Evolutionary conservation across 164 flowering plant genomes (phyloP), one percentile per base, ranked within the genome.

Genomic region (Vitis rotundifolia): DNA sequence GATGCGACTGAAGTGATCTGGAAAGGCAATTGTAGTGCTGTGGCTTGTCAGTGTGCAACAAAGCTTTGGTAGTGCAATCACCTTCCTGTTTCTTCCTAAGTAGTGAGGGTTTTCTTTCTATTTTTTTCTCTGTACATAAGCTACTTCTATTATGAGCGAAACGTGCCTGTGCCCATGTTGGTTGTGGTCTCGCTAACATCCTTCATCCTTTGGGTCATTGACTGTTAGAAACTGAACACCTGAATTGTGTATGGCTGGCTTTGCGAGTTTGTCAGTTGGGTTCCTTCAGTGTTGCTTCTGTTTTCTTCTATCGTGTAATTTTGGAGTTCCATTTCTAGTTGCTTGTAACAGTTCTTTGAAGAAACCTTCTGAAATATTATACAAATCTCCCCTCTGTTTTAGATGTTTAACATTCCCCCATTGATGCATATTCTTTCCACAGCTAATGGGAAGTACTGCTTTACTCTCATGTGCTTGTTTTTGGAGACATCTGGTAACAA

Each of bases 81-180:
- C 22, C 55, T 26, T 26, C 22, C 31, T 53, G 18, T 47, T 12
- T 54, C 55, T 16, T 18, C 50, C 49, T 54, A 31, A 66, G 69
- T 66, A 28, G 60, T 31, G 54, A 53, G 44, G 55, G 11, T 55
- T 18, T 11, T 53, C n/a, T 16, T 31, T 55, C 55, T 31, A 37
- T 37, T 14, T 53, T 14, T 53, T 53, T 15, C 37, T 3, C 11
- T 66, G 69, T 66, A 66, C 60, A 66, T 66, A 66, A 28, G 44
- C 58, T 8, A 9, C 18, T 31, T 18, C 12, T 53, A 7, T 53
- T 54, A 15, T 31, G 60, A 55, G 69, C 19, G 29, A 49, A 48
- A 49, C 67, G 18, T 54, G 49, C 12, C 22, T 55, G 26, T 22
- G 29, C 13, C 13, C 60, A 31, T 54, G 49, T 29, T 14, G 68